Conservation (phyloP, 2,329 filamentous ascomycete species). For the Hortaea werneckii region DNA sequence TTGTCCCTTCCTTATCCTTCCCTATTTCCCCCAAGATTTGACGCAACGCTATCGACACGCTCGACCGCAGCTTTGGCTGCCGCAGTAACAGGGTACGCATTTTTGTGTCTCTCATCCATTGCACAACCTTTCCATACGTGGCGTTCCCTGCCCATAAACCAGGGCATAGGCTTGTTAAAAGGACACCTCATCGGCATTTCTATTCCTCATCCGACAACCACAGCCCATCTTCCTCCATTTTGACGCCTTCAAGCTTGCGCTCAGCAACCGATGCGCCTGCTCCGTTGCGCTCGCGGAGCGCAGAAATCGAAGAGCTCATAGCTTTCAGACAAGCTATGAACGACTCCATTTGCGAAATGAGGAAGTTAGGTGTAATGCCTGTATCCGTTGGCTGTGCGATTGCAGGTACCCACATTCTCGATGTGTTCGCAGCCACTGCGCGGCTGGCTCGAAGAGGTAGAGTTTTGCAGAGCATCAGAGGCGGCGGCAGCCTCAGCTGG, state of each 20-base stretch:
- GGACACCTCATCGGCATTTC: background rate
- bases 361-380: background rate
- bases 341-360: background rate
- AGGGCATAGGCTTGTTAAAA: background rate
- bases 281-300: background rate
- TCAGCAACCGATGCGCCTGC: background rate
- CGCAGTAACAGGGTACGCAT: background rate
- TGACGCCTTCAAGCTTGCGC: background rate
- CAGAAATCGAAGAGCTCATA: background rate
- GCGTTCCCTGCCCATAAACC: background rate
- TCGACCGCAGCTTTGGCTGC: background rate
- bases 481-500: too few species aligned
- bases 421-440: too few species aligned
- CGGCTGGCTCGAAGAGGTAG: too few species aligned
- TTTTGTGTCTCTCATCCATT: background rate
- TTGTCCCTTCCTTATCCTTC: background rate
- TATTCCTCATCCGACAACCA: background rate
- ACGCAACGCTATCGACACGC: background rate
- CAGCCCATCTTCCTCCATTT: constrained; percentile 2
- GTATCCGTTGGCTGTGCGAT: background rate
- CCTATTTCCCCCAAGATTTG: background rate
- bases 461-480: too few species aligned
- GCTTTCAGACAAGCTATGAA: background rate
- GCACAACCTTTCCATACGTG: background rate
- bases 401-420: too few species aligned